phyloP scores from a whole-genome alignment of 495 filamentous ascomycete genomes.

The Neurospora sp. region DNA sequence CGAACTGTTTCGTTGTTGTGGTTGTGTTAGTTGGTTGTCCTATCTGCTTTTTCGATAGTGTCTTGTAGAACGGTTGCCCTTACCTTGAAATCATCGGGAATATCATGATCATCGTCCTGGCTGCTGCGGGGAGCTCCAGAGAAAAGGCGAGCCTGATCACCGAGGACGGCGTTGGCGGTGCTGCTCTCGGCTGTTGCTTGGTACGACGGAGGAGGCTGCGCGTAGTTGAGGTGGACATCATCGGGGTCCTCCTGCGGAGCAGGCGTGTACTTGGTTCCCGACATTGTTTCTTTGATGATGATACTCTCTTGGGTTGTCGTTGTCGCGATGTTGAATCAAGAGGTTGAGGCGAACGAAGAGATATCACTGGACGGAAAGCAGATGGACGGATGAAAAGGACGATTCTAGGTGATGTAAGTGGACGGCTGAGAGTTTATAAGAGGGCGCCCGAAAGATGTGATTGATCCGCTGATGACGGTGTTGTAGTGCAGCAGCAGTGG shows the following conservation, averaged over 20 bases:
- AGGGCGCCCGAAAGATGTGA: not conserved
- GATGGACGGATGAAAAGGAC: not conserved
- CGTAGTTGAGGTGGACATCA: constrained; percentile 47
- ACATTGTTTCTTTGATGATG: constrained; percentile 36
- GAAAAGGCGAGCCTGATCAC: constrained; percentile 27
- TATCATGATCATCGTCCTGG: constrained; percentile 58
- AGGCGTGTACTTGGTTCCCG: constrained; percentile 55
- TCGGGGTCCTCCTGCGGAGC: constrained; percentile 71
- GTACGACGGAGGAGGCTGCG: constrained; percentile 80
- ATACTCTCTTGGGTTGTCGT: not conserved
- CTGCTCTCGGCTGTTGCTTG: constrained; percentile 34
- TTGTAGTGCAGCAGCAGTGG: not conserved
- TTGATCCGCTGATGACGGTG: not conserved
- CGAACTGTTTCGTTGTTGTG: constrained; percentile 47
- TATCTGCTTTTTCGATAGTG: not conserved
- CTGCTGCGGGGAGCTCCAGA: constrained; percentile 53
- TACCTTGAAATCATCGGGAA: constrained; percentile 97
- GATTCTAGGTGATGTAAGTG: not conserved
- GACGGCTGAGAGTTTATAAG: not conserved
- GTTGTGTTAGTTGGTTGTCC: not conserved
- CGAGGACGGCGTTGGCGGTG: constrained; percentile 27
- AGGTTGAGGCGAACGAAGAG: not conserved
- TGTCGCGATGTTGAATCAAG: not conserved
- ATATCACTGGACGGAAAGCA: not conserved
- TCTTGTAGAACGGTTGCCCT: not conserved